phyloP scores from a whole-genome alignment of 768 basidiomycete genomes.

The Melanogaster broomeanus region DNA sequence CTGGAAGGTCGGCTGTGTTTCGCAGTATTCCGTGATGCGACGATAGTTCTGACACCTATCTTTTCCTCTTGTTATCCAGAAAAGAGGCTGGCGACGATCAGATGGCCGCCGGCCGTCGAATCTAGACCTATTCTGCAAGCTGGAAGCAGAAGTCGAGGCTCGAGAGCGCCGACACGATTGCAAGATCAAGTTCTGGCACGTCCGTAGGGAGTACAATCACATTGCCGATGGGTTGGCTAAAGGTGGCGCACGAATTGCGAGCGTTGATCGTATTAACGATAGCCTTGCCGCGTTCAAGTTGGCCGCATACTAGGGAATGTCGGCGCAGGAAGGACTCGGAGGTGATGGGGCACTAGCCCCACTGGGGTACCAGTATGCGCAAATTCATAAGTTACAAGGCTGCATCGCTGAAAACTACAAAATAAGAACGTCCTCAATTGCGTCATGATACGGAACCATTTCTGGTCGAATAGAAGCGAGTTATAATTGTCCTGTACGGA shows the following conservation, averaged over 20 bases:
- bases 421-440: neutral
- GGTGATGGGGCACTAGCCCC: conserved; percentile 5
- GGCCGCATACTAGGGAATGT: too few species aligned
- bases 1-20: conserved; percentile 27
- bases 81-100: neutral
- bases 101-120: conserved; percentile 4
- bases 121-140: conserved; percentile 5
- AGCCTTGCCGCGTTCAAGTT: too few species aligned
- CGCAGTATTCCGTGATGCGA: neutral
- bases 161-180: neutral
- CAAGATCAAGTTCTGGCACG: conserved; percentile 25
- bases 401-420: neutral
- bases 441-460: neutral
- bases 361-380: too few species aligned
- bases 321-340: too few species aligned
- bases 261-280: too few species aligned
- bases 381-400: too few species aligned
- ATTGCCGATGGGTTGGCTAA: conserved; percentile 28
- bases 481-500: neutral
- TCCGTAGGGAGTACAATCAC: conserved; percentile 23
- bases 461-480: neutral
- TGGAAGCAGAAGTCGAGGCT: neutral
- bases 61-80: neutral
- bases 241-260: neutral
- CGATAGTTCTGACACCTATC: neutral